Evolutionary conservation across 768 basidiomycete species (phyloP), one percentile per base, ranked within the genome.

Genomic region (Cystoderma amianthinum): DNA sequence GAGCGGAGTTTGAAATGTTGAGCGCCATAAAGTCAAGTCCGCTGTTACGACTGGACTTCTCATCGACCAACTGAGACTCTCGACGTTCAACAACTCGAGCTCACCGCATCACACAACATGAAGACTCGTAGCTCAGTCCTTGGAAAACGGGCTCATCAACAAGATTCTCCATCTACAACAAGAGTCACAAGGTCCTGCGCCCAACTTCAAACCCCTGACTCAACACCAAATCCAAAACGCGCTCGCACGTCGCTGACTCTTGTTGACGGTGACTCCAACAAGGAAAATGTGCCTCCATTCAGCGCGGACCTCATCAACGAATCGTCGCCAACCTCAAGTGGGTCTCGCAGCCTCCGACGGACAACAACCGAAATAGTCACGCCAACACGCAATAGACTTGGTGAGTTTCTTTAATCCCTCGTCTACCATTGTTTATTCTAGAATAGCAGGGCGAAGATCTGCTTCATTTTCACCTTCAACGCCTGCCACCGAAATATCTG

Each of bases 201-300:
- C 51, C 61, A 63, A 57, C 67, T 74, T 21, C 71, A 67, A 47
- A 80, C 82, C 0, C 82, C 83, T 4, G 78, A 83, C 46, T 61
- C 67, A 21, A 79, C 76, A 5, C 83, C 84, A 15, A 75, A 72
- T 50, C 65, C 74, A 24, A 87, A 87, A 62, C 82, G 85, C 41
- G 61, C 71, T 33, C 73, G 77, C 39, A 75, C 70, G 13, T 68
- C 72, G 12, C 54, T 57, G 12, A 59, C 58, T 4, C 45, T 57
- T 22, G 40, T 70, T 15, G 80, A 81, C 45, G 76, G 71, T 32
- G 76, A 79, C 38, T 65, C 68, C 17, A 87, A 87, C 59, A 87
- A 87, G 65, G 85, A 87, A 58, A 87, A 87, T 50, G 69, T 86
- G 13, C 81, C 84, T n/a, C 85, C 85, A 1, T 69, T 73, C 48